A percentile compares a stretch with the other conserved stretches of the same genome.
Conservation (phyloP, 805 yeast genomes). For the Kazachstania taianensis region DNA sequence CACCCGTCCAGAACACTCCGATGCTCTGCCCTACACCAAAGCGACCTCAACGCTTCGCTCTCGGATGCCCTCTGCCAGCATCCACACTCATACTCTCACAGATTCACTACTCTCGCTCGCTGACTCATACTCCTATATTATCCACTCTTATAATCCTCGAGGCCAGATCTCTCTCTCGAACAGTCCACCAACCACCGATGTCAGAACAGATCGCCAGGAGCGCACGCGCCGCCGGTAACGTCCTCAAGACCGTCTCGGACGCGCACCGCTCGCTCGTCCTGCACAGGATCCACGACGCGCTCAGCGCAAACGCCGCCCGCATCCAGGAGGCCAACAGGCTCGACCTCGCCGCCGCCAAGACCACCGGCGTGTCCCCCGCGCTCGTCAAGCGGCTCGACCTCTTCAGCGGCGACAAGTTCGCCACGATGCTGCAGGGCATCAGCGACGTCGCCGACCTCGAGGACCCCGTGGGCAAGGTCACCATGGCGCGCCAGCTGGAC, state of each 20-base stretch:
- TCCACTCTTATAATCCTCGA: too few relatives aligned
- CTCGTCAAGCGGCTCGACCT: constrained; percentile 79
- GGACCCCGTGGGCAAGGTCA: constrained; percentile 88
- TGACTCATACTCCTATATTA: constrained; percentile 1
- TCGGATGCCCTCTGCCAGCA: too few relatives aligned
- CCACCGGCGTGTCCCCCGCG: constrained; percentile 54
- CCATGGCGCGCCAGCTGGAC: constrained; percentile 76
- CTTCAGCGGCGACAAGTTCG: constrained; percentile 74
- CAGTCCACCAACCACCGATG: constrained; percentile 23
- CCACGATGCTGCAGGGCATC: constrained; percentile 89
- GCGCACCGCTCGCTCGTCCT: constrained; percentile 67
- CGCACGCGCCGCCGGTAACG: constrained; percentile 77
- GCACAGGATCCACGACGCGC: constrained; percentile 58
- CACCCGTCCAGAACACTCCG: too few relatives aligned
- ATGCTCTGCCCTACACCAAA: too few relatives aligned
- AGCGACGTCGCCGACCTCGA: constrained; percentile 80
- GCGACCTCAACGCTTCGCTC: too few relatives aligned
- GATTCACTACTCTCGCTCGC: too few relatives aligned
- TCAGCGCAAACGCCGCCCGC: constrained; percentile 45
- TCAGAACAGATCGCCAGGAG: constrained; percentile 69
- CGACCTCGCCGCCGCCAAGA: constrained; percentile 64
- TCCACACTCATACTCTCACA: too few relatives aligned
- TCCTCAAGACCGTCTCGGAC: constrained; percentile 66
- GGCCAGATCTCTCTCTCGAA: too few relatives aligned
- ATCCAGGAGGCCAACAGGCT: constrained; percentile 63